Percentiles rank a stretch among this genome's conserved stretches.
These are phyloP conservation scores for Phylloporus arenicola DNA, from an alignment of 768 basidiomycete species.

Conservation along the genomic window DNA sequence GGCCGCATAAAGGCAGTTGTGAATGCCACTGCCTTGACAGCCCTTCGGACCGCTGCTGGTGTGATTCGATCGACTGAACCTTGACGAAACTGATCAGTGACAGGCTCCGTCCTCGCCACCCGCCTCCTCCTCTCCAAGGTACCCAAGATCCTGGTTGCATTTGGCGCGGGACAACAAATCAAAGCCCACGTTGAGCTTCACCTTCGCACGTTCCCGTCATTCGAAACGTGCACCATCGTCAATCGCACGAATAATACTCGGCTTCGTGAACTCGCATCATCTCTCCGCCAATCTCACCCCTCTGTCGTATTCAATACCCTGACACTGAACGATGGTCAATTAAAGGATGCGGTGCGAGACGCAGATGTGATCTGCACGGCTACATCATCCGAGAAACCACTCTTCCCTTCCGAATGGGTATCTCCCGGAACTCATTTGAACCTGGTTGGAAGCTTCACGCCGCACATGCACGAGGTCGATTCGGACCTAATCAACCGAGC, in stretches of 20 bases:
- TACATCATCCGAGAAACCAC: slow-evolving; percentile 62
- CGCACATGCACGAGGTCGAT: slow-evolving; percentile 75
- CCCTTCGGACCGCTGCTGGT: slow-evolving; percentile 81
- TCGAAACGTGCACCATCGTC: slow-evolving; percentile 52
- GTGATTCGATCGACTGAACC: slow-evolving; percentile 2
- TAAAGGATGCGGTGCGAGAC: slow-evolving; percentile 9
- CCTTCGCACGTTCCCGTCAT: slow-evolving; percentile 50
- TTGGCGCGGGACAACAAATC: slow-evolving; percentile 73
- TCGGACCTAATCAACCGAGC: slow-evolving; percentile 51
- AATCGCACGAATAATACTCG: slow-evolving; percentile 56
- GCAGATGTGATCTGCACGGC: slow-evolving; percentile 61
- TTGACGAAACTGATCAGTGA: neutral
- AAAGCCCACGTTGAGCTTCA: slow-evolving; percentile 60
- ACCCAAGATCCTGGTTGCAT: slow-evolving; percentile 50
- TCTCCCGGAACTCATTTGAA: slow-evolving; percentile 61
- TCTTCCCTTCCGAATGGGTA: slow-evolving; percentile 67
- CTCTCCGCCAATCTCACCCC: slow-evolving; percentile 28
- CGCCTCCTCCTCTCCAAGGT: slow-evolving; percentile 41
- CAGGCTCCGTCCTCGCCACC: slow-evolving; percentile 67
- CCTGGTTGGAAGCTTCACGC: slow-evolving; percentile 78
- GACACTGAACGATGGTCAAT: slow-evolving; percentile 2
- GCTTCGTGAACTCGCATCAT: slow-evolving; percentile 32
- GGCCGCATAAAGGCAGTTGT: slow-evolving; percentile 71
- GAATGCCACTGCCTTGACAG: slow-evolving; percentile 74
- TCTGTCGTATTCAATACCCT: slow-evolving; percentile 12